Evolutionary conservation across 164 flowering plant species (phyloP).

Genomic region (Sextonia rubra): DNA sequence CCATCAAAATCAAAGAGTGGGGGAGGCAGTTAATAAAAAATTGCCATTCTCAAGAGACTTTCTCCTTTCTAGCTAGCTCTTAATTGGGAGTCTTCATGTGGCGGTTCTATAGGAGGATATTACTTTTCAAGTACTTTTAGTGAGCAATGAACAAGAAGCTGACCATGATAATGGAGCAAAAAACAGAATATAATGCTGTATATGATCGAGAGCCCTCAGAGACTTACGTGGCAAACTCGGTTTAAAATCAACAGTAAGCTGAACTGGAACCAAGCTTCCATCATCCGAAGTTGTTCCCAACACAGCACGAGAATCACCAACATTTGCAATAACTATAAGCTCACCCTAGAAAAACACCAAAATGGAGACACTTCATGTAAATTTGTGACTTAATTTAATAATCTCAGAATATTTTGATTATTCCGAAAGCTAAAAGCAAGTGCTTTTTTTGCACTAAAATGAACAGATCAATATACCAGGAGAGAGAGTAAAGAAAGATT

Average conservation of each 20-base stretch:
- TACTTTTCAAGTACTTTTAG: neutral
- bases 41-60: no score
- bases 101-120: neutral
- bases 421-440: neutral
- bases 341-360: constrained; percentile 52
- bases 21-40: neutral
- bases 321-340: constrained; percentile 56
- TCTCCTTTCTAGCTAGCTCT: neutral
- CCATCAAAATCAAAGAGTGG: neutral
- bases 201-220: neutral
- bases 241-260: constrained; percentile 77
- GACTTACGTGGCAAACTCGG: constrained; percentile 79
- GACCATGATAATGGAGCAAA: neutral
- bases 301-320: constrained; percentile 94
- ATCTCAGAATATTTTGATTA: neutral
- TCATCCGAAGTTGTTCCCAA: constrained; percentile 72
- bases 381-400: neutral
- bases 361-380: constrained; percentile 4
- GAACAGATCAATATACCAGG: neutral
- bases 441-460: neutral
- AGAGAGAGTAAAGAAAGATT: neutral
- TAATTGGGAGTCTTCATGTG: neutral
- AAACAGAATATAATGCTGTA: neutral
- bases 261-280: constrained; percentile 64
- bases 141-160: neutral